phyloP scores from a whole-genome alignment of 805 yeast genomes.

The Wickerhamiella alocasiicola region DNA sequence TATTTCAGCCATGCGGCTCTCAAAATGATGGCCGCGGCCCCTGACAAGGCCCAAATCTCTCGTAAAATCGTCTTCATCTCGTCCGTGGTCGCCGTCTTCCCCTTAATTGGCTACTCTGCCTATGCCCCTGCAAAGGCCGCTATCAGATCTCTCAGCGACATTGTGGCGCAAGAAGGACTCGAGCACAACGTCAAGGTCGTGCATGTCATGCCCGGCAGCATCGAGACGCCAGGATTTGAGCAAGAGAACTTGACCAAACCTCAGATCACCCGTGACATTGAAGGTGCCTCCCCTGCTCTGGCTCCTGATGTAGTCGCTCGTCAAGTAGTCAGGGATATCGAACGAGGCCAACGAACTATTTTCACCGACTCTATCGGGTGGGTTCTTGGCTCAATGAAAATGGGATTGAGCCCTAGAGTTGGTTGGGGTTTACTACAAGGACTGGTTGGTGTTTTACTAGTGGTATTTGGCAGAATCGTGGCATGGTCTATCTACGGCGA shows the following conservation, averaged over 20 bases:
- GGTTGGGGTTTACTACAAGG: constrained; percentile 21
- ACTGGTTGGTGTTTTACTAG: constrained; percentile 18
- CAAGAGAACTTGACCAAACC: constrained; percentile 82
- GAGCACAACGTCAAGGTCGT: constrained; percentile 59
- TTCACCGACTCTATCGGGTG: constrained; percentile 81
- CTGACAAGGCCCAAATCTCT: constrained; percentile 18
- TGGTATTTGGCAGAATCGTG: constrained; percentile 19
- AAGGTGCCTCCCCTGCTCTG: constrained; percentile 71
- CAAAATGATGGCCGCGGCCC: constrained; percentile 24
- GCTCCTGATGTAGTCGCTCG: constrained; percentile 54
- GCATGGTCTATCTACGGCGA: constrained; percentile 19
- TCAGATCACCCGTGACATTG: constrained; percentile 63
- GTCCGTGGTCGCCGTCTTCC: constrained; percentile 69
- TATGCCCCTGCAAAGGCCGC: constrained; percentile 89
- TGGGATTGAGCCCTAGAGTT: constrained; percentile 21
- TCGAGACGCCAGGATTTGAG: constrained; percentile 73
- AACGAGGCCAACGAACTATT: constrained; percentile 55
- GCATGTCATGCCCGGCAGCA: constrained; percentile 79
- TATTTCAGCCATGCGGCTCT: constrained; percentile 55
- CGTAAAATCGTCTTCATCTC: constrained; percentile 55
- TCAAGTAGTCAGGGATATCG: constrained; percentile 42
- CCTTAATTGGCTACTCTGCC: constrained; percentile 82
- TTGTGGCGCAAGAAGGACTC: constrained; percentile 67
- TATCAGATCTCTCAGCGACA: constrained; percentile 56
- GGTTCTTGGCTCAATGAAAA: constrained; percentile 47